Evolutionary conservation across 2,329 filamentous ascomycete genomes (phyloP), one percentile per base, ranked within the genome.

Genomic region (Fusarium circinatum): DNA sequence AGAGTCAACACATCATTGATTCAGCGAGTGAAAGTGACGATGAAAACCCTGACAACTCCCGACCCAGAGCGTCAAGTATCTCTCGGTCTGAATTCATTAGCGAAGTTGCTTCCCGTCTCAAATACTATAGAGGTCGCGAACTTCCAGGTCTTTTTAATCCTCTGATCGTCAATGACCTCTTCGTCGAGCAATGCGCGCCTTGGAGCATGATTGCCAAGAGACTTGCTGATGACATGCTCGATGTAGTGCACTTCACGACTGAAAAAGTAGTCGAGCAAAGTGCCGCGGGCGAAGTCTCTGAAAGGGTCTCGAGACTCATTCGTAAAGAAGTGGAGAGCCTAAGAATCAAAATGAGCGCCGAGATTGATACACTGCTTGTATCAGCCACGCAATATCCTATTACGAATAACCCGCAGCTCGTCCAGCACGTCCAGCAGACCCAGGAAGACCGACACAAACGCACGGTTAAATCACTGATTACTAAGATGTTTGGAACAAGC

Each of bases 101-200:
- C 6, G 68, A 79, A 1, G 73, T 81, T 22, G 63, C 69, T 6
- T 15, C 34, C 1, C 47, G 77, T 11, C 78, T 82, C 59, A 30
- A 61, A 10, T 71, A 71, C 2, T 75, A 48, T 42, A 72, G 78
- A n/a, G 80, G 79, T 5, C 80, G 86, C 10, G 91, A 93, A 75
- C 80, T 93, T 0, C 88, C 89, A 0, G 89, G 90, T 0, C 89
- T 84, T 0, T 92, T 90, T 78, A 91, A 91, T 67, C 87, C 90
- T 0, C 77, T 89, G 60, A 81, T 92, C 15, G 84, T 93, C 1
- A 82, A 83, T 0, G 87, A 91, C 28, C 78, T 93, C 0, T 93
- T 93, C 76, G 81, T 81, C 26, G 85, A 91, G 51, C 90, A 93
- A 65, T 89, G 86, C 1, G 62, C 73, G 12, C 86, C 85, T 0